Base-by-base conservation (phyloP, 495 filamentous ascomycete genomes). In the Clavariopsis aquatica region DNA sequence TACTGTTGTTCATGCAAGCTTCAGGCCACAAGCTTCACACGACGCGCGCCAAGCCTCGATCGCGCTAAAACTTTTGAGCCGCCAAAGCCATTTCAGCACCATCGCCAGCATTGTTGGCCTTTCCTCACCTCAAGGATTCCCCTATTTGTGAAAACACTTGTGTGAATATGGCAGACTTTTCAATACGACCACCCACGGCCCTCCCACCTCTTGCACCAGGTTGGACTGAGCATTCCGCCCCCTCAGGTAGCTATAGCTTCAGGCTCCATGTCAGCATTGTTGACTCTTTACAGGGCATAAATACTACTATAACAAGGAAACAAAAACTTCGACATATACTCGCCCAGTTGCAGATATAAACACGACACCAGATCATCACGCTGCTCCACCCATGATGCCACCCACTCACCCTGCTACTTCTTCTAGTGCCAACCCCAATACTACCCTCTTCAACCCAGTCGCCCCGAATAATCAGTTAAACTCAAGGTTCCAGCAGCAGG, bases 161-260 rank as follows among this genome's bases (percentile, higher is more conserved):
- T 13, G 10, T 15, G 1, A 27, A 8, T 3, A 62, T 68, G 58
- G 65, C 53, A 7, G 49, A 52, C 47, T 23, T 66, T 1, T 56
- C 62, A 7, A 81, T 87, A 73, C 82, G 81, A 57, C 80, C 82
- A 12, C 17, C 54, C n/a, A 64, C 78, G 31, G 79, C 81, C 12
- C 59, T 61, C 5, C 43, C 60, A 52, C 86, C 89, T 19, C 78
- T 96, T 2, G 86, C 87, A 8, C 81, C 85, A 23, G 93, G 90
- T 23, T 98, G 93, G 93, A 91, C 90, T 26, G 90, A 96, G 75
- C 92, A 97, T 76, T 92, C 89, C 79, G 90, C 93, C 60, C 92
- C 92, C 17, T 87, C 89, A 60, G 92, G 87, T 75, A 38, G 58
- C 58, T 45, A 41, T 52, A 34, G 47, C 65, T 52, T 9, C 3